Percentiles rank a stretch among this genome's conserved stretches.
These are phyloP conservation scores for Aspergillus mulundensis DNA, from an alignment of 495 filamentous ascomycete genomes.

Conservation along the genomic window DNA sequence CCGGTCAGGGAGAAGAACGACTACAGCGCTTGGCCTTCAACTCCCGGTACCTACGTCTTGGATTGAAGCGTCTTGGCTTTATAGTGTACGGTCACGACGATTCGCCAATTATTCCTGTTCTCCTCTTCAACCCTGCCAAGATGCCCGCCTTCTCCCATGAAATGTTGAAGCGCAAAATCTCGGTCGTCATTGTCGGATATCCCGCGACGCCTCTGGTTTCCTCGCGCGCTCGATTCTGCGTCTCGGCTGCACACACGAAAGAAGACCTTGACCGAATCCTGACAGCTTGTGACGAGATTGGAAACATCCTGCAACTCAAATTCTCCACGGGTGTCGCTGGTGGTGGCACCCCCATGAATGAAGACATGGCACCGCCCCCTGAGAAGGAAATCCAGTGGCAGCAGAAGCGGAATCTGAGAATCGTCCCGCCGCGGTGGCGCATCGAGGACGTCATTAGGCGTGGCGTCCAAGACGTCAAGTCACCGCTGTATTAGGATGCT, in stretches of 20 bases:
- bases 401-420: conserved; percentile 41
- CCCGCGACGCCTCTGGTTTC: conserved; percentile 95
- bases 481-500: conserved; percentile 47
- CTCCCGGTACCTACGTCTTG: conserved; percentile 92
- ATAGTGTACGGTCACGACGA: conserved; percentile 97
- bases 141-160: conserved; percentile 98
- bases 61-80: conserved; percentile 93
- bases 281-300: conserved; percentile 86
- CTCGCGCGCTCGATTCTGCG: conserved; percentile 90
- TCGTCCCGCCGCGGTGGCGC: conserved; percentile 72
- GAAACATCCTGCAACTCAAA: conserved; percentile 88
- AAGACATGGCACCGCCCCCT: conserved; percentile 63
- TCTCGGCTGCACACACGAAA: conserved; percentile 95
- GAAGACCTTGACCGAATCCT: conserved; percentile 93
- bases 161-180: conserved; percentile 96
- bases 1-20: conserved; percentile 93
- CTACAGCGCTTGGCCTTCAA: conserved; percentile 97
- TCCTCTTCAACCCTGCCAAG: conserved; percentile 95
- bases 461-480: conserved; percentile 76
- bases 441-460: conserved; percentile 74
- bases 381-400: conserved; percentile 66
- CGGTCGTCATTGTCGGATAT: conserved; percentile 97
- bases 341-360: conserved; percentile 68
- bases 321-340: conserved; percentile 93
- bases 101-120: conserved; percentile 89